Conservation (phyloP, 306 rosid genomes). For the Trichosanthes truncata region DNA sequence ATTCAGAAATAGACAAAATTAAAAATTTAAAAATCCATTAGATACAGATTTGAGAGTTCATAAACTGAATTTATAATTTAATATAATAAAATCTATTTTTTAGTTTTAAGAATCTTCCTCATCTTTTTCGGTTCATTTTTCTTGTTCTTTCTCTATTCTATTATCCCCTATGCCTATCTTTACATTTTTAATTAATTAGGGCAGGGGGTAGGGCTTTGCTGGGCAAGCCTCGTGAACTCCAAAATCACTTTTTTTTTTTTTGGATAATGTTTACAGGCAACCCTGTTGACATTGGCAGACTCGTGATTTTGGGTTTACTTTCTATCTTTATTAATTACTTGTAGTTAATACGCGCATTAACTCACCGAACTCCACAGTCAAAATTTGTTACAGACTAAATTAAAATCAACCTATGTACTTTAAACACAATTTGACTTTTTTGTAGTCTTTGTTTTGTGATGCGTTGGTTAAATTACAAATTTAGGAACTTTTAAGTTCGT, state of each 20-base stretch:
- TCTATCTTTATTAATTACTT: neutral
- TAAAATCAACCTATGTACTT: too few relatives aligned
- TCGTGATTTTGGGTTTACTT: slow-evolving; percentile 1
- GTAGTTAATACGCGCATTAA: neutral
- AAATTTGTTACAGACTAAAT: neutral
- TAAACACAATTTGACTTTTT: too few relatives aligned
- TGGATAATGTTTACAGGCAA: slow-evolving; percentile 1
- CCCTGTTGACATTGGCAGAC: neutral
- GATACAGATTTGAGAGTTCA: too few relatives aligned
- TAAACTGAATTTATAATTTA: too few relatives aligned
- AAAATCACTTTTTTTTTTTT: neutral
- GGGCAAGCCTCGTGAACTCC: neutral
- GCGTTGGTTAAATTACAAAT: too few relatives aligned
- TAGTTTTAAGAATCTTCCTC: neutral
- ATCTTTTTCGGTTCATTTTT: neutral
- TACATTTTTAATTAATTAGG: neutral
- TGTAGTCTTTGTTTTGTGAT: too few relatives aligned
- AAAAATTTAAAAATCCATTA: too few relatives aligned
- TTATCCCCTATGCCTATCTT: too few relatives aligned
- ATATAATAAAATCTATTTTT: too few relatives aligned
- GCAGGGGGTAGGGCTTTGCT: neutral
- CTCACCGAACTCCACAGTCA: neutral
- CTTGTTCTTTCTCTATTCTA: neutral
- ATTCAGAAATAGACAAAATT: too few relatives aligned
- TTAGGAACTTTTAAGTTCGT: too few relatives aligned